phyloP scores from a whole-genome alignment of 176 grass and related monocot genomes.

The Rhynchospora breviuscula region DNA sequence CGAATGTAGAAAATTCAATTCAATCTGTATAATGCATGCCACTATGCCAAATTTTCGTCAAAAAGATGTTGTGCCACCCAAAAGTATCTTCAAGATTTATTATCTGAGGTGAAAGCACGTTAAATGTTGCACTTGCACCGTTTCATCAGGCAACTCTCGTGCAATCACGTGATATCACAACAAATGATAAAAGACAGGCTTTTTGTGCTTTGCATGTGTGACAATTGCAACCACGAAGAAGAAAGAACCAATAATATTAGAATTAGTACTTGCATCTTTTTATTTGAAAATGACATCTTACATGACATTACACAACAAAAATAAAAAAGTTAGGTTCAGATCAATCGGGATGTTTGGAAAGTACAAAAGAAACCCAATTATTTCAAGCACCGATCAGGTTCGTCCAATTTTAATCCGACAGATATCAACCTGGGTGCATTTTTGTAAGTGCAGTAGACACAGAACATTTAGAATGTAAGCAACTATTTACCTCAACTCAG shows the following conservation, averaged over 20 bases:
- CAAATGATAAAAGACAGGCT: not conserved
- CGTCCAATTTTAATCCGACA: not conserved
- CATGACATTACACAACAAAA: not conserved
- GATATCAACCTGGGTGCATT: not conserved
- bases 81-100: not conserved
- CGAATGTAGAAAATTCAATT: not conserved
- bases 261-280: not conserved
- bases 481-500: too few species aligned
- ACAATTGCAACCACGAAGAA: not conserved
- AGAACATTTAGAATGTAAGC: too few species aligned
- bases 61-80: not conserved
- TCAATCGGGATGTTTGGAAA: not conserved
- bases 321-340: not conserved
- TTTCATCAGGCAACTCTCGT: conserved; percentile 5
- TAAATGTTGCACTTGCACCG: not conserved
- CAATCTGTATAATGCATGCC: not conserved
- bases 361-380: not conserved
- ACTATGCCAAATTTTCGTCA: not conserved
- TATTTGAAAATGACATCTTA: not conserved
- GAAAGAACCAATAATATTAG: not conserved
- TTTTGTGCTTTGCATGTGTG: conserved; percentile 4
- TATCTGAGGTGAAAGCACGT: not conserved
- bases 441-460: too few species aligned
- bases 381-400: not conserved
- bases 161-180: conserved; percentile 1